Evolutionary conservation across 305 asterid genomes (phyloP), one percentile per base, ranked within the genome.

Genomic region (Solanum hybrid): DNA sequence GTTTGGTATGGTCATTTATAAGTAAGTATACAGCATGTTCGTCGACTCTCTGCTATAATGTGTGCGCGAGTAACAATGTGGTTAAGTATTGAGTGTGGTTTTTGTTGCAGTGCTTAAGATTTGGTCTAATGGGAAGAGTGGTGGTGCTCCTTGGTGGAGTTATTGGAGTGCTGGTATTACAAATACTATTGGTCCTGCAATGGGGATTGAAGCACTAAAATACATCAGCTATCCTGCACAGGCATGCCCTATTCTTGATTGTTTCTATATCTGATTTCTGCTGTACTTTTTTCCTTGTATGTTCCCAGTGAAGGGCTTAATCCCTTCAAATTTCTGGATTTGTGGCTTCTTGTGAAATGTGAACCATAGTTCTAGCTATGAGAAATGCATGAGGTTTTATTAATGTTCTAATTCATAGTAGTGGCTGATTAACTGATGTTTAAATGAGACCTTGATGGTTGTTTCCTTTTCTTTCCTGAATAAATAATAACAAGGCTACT

Each of bases 111-210:
- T 97, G 99, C 92, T 96, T 38, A 96, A 91, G 92, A 89, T 97
- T 88, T 96, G 98, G 99, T 93, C 98, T n/a, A 91, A 92, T 90
- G 95, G 94, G 87, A 94, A 95, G 84, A 90, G 93, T 77, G 92
- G 92, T 27, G 98, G 98, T 86, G 98, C 99, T 91, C 99, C 99
- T 1, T 96, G 98, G 99, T 95, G 99, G 99, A 98, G 97, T 92
- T 97, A 97, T 64, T 98, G 99, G 99, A 96, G 99, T 93, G 99
- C 99, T 91, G 99, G 99, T 86, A 97, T 97, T 46, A 96, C 99
- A 17, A 98, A 98, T 88, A 95, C 99, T 0, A 96, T 98, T 88
- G 99, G 99, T 31, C 99, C 99, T 0, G 99, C 99, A 90, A 95
- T 98, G 99, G 99, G 99, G 89, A 98, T 98, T 87, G 99, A 98